Percentiles rank a stretch among this genome's conserved stretches.
Evolutionary conservation across 139 green algal species (phyloP).

Genomic region (Spirogloea muscicola): DNA sequence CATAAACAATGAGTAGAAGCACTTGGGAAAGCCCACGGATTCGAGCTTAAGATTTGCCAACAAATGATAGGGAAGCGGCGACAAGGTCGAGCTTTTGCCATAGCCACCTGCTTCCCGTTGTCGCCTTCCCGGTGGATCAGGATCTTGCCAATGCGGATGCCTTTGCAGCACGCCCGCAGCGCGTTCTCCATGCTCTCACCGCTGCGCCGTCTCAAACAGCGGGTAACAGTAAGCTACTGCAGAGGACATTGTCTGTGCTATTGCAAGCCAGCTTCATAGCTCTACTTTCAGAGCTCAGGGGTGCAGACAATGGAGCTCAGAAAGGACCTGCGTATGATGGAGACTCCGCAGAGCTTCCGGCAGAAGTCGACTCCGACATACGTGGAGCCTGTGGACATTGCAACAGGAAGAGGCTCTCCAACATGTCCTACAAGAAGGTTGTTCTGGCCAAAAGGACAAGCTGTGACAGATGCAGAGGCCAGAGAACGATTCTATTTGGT

Average conservation of each 20-base stretch:
- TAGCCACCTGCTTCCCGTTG: constrained; percentile 35
- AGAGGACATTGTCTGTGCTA: neutral
- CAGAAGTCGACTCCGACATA: constrained; percentile 96
- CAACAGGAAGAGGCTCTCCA: neutral
- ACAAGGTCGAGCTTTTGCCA: too few species aligned
- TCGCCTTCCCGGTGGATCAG: constrained; percentile 69
- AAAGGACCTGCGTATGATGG: constrained; percentile 75
- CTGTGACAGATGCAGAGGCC: neutral
- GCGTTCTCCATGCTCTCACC: constrained; percentile 96
- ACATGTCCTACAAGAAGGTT: neutral
- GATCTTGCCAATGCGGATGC: constrained; percentile 98
- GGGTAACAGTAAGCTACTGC: too few species aligned
- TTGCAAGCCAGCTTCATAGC: neutral
- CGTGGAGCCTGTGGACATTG: constrained; percentile 6
- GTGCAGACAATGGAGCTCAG: neutral
- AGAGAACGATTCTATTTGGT: neutral
- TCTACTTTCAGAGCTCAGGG: neutral
- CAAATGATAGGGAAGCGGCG: too few species aligned
- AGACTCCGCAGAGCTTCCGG: constrained; percentile 88
- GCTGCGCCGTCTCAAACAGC: constrained; percentile 4
- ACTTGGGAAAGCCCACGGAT: too few species aligned
- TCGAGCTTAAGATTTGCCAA: too few species aligned
- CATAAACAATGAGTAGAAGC: too few species aligned
- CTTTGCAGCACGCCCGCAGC: constrained; percentile 92
- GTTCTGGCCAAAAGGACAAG: constrained; percentile 3